Conservation (phyloP, 352 stramenopile genomes). For the Pelagophyceae sp. region DNA sequence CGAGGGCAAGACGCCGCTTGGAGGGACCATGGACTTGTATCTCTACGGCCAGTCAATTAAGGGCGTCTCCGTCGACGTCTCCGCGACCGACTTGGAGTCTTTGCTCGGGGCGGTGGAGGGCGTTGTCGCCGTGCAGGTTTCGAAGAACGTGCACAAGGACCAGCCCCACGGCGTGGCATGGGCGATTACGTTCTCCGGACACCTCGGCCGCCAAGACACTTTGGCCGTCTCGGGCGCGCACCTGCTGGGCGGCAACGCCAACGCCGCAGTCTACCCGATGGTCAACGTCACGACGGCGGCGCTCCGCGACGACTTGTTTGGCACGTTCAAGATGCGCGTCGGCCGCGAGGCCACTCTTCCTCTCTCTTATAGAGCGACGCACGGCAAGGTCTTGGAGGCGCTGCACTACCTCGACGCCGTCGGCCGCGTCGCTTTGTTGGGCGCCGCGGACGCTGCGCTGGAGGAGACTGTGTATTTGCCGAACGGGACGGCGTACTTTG, state of each 20-base stretch:
- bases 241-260: slow-evolving; percentile 46
- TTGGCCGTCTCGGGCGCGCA: slow-evolving; percentile 43
- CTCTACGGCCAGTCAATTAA: slow-evolving; percentile 33
- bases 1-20: slow-evolving; percentile 41
- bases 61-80: slow-evolving; percentile 39
- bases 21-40: slow-evolving; percentile 44
- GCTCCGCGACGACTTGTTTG: slow-evolving; percentile 35
- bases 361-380: slow-evolving; percentile 44
- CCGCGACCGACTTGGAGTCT: slow-evolving; percentile 41
- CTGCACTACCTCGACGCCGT: slow-evolving; percentile 52
- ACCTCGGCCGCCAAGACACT: slow-evolving; percentile 29
- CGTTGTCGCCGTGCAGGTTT: slow-evolving; percentile 34
- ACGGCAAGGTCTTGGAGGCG: slow-evolving; percentile 42
- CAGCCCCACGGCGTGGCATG: slow-evolving; percentile 42
- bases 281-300: slow-evolving; percentile 44
- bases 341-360: slow-evolving; percentile 48
- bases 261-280: slow-evolving; percentile 47
- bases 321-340: slow-evolving; percentile 49
- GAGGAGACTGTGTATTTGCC: background rate
- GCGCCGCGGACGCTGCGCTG: background rate
- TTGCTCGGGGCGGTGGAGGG: slow-evolving; percentile 28
- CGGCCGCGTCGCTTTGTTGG: slow-evolving; percentile 47
- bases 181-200: slow-evolving; percentile 41
- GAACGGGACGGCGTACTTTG: background rate
- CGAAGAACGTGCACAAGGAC: slow-evolving; percentile 36